These are phyloP conservation scores for Vaucheria bursata DNA, from an alignment of 352 stramenopile genomes.

Conservation along the genomic window DNA sequence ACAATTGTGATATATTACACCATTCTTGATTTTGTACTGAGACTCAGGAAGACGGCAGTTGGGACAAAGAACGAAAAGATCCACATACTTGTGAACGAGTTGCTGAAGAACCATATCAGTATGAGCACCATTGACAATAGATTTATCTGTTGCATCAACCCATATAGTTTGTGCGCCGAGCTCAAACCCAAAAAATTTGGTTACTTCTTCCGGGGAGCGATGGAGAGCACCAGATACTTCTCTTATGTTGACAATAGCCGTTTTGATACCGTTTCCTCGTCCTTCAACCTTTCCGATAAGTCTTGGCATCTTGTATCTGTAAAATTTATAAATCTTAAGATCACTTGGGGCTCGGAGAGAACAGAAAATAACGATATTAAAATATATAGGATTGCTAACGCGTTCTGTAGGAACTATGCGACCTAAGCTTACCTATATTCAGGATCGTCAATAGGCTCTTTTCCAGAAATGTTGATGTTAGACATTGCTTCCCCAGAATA, in stretches of 20 bases:
- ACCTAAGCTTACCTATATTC: conserved; percentile 24
- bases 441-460: conserved; percentile 38
- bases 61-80: conserved; percentile 94
- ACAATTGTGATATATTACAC: conserved; percentile 94
- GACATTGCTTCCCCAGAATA: too few species aligned
- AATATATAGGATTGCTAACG: too few species aligned
- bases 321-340: too few species aligned
- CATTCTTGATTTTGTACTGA: conserved; percentile 96
- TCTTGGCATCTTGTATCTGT: conserved; percentile 98
- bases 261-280: conserved; percentile 98
- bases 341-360: too few species aligned
- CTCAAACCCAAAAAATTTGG: conserved; percentile 98
- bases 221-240: conserved; percentile 85
- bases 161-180: conserved; percentile 95
- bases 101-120: conserved; percentile 79
- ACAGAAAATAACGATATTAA: too few species aligned
- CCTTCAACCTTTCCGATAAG: conserved; percentile 94
- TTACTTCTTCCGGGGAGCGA: conserved; percentile 85
- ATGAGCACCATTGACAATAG: conserved; percentile 54
- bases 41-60: conserved; percentile 93
- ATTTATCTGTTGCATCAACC: conserved; percentile 69
- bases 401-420: too few species aligned
- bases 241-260: conserved; percentile 91
- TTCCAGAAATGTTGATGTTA: conserved; percentile 40
- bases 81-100: conserved; percentile 94